These are phyloP conservation scores for Plantago coronopus DNA, from an alignment of 305 asterid species.

Conservation along the genomic window DNA sequence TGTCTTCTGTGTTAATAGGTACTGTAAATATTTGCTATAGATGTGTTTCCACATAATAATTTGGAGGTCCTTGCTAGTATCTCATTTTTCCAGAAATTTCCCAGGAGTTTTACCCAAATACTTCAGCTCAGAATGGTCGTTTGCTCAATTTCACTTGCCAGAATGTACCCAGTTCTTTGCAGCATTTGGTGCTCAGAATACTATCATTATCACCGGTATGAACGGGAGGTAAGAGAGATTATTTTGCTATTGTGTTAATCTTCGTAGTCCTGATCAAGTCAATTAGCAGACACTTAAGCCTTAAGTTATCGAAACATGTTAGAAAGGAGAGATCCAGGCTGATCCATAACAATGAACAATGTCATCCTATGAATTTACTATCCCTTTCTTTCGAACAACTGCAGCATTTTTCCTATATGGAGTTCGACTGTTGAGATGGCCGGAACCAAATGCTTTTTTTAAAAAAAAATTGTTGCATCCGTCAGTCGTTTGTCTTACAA, in stretches of 20 bases:
- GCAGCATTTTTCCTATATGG: too few relatives aligned
- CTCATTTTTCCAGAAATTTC: slow-evolving; percentile 19
- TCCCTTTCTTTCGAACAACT: too few relatives aligned
- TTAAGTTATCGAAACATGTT: too few relatives aligned
- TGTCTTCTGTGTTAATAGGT: background rate
- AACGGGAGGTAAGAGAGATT: slow-evolving; percentile 68
- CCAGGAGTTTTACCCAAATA: slow-evolving; percentile 86
- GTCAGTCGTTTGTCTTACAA: background rate
- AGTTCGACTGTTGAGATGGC: too few relatives aligned
- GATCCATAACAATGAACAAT: too few relatives aligned
- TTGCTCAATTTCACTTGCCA: slow-evolving; percentile 90
- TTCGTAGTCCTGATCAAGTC: background rate
- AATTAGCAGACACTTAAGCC: too few relatives aligned
- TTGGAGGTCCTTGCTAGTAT: slow-evolving; percentile 19
- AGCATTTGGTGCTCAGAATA: slow-evolving; percentile 74
- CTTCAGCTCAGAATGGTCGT: slow-evolving; percentile 97
- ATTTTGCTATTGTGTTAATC: background rate
- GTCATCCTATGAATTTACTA: too few relatives aligned
- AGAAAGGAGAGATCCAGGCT: too few relatives aligned
- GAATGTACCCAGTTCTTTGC: slow-evolving; percentile 66
- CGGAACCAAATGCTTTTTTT: background rate
- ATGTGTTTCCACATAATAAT: slow-evolving; percentile 3
- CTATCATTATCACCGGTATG: slow-evolving; percentile 57
- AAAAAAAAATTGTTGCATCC: too few relatives aligned
- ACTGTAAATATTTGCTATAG: background rate